A percentile compares a stretch with the other conserved stretches of the same genome.
phyloP scores from a whole-genome alignment of 2,329 filamentous ascomycete species.

The Penicillium decumbens region DNA sequence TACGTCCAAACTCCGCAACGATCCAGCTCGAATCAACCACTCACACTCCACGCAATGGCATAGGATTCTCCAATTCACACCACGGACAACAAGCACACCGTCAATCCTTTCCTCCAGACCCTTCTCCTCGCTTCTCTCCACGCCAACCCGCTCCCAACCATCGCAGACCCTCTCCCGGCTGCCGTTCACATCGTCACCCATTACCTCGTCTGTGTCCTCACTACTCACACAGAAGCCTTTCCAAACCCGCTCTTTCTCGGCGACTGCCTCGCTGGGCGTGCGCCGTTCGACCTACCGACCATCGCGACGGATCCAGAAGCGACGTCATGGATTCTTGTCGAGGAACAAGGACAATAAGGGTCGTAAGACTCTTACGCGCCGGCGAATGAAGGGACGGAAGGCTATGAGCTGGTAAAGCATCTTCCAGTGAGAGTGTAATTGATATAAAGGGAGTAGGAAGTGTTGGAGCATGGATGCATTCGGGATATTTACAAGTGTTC shows the following conservation, averaged over 20 bases:
- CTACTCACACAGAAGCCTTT: constrained; percentile 28
- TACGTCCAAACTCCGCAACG: constrained; percentile 12
- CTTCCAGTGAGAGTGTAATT: not conserved
- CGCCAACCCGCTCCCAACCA: constrained; percentile 22
- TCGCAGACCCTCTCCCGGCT: constrained; percentile 31
- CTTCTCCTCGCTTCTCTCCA: constrained; percentile 39
- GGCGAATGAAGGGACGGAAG: constrained; percentile 52
- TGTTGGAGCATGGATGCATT: constrained; percentile 2
- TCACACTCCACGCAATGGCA: constrained; percentile 2
- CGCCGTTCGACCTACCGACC: constrained; percentile 56
- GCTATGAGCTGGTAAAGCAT: constrained; percentile 48
- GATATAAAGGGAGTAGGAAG: not conserved
- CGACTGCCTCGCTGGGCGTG: constrained; percentile 40
- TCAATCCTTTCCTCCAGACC: constrained; percentile 34
- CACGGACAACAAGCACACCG: constrained; percentile 24
- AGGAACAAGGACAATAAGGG: constrained; percentile 52
- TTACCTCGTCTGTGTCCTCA: constrained; percentile 17
- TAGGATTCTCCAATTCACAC: constrained; percentile 18
- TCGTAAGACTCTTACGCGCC: constrained; percentile 50
- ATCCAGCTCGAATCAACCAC: constrained; percentile 1
- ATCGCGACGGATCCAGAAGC: constrained; percentile 57
- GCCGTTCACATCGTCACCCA: constrained; percentile 10
- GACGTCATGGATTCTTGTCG: constrained; percentile 57
- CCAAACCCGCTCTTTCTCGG: constrained; percentile 41
- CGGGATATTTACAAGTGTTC: not conserved